phyloP scores from a whole-genome alignment of 2,329 filamentous ascomycete genomes.

The Aspergillus arachidicola region DNA sequence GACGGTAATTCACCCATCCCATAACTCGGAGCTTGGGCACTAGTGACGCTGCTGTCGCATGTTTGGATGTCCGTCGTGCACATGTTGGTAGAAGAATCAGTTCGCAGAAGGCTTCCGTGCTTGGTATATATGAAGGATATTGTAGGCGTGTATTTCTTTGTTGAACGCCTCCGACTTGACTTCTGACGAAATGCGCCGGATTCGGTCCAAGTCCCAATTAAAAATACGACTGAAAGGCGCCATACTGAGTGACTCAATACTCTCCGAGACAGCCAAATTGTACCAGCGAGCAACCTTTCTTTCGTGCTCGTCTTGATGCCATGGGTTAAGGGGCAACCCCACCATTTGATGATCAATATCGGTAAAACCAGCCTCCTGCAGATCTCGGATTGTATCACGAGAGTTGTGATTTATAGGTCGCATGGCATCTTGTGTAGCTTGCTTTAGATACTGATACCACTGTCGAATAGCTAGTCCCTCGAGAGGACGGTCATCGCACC shows the following conservation, averaged over 20 bases:
- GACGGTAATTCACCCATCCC: background rate
- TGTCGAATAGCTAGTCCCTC: constrained; percentile 58
- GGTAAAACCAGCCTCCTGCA: constrained; percentile 74
- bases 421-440: constrained; percentile 66
- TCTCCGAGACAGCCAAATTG: constrained; percentile 73
- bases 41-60: background rate
- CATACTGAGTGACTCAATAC: constrained; percentile 72
- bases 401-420: constrained; percentile 68
- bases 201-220: constrained; percentile 62
- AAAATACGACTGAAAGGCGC: constrained; percentile 71
- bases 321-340: constrained; percentile 72
- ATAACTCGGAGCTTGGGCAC: background rate
- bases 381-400: constrained; percentile 58
- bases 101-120: constrained; percentile 38
- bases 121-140: constrained; percentile 52
- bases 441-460: constrained; percentile 71
- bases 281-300: constrained; percentile 80
- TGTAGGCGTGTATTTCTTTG: constrained; percentile 70
- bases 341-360: constrained; percentile 74
- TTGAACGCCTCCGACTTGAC: constrained; percentile 71
- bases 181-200: constrained; percentile 62
- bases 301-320: constrained; percentile 65
- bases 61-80: constrained; percentile 2
- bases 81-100: constrained; percentile 2
- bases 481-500: constrained; percentile 68